Percentiles rank a stretch among this genome's conserved stretches.
Conservation (phyloP, 2,329 filamentous ascomycete species). For the Ambrosiella xylebori region DNA sequence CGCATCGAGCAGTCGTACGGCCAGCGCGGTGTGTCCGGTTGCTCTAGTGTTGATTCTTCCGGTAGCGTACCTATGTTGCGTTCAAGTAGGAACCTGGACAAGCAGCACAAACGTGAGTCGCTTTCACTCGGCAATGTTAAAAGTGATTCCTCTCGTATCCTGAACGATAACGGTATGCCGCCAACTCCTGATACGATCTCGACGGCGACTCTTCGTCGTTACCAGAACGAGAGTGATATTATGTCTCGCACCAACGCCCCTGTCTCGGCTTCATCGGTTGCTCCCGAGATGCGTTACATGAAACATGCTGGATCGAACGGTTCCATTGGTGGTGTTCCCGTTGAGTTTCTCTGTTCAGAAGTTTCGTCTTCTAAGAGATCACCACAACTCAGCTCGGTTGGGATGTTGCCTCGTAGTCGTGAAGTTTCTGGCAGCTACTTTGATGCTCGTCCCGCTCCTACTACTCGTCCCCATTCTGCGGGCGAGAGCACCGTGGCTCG, state of each 20-base stretch:
- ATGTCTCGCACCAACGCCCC: constrained; percentile 7
- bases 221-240: constrained; percentile 33
- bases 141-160: constrained; percentile 27
- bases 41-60: constrained; percentile 16
- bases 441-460: constrained; percentile 18
- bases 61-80: constrained; percentile 15
- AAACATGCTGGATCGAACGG: constrained; percentile 10
- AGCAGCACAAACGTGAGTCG: constrained; percentile 26
- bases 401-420: constrained; percentile 19
- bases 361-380: constrained; percentile 8
- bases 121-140: constrained; percentile 28
- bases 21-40: constrained; percentile 13
- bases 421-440: constrained; percentile 17
- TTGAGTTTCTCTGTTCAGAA: neutral
- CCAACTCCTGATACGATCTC: constrained; percentile 45
- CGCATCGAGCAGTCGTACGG: constrained; percentile 24
- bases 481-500: constrained; percentile 28
- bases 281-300: constrained; percentile 6
- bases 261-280: neutral
- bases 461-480: constrained; percentile 29
- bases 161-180: constrained; percentile 30
- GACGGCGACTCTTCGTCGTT: constrained; percentile 34
- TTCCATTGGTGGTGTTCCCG: constrained; percentile 11
- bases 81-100: constrained; percentile 18
- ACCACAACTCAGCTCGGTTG: constrained; percentile 19